Evolutionary conservation across 192 early-diverging fungal species (phyloP).

Genomic region (Jimgerdemannia flammicorona): DNA sequence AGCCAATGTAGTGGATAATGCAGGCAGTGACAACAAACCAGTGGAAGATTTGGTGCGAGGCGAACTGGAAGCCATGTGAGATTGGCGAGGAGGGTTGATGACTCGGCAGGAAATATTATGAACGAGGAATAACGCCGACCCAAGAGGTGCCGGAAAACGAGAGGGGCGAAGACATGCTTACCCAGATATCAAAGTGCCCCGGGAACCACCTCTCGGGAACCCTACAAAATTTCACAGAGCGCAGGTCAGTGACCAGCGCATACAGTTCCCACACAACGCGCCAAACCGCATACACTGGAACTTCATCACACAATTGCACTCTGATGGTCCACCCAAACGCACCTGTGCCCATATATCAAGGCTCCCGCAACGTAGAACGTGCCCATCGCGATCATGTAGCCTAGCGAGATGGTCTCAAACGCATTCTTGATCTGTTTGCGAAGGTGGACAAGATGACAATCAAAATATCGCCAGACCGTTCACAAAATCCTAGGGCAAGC

Average conservation of each 20-base stretch:
- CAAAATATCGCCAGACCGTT: no score
- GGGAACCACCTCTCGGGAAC: conserved; percentile 87
- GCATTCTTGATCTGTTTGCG: no score
- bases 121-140: no score
- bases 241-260: no score
- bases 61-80: not conserved
- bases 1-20: conserved; percentile 3
- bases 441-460: no score
- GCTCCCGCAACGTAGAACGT: conserved; percentile 78
- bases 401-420: conserved; percentile 51
- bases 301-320: no score
- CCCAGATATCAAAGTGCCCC: conserved; percentile 77
- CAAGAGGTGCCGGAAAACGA: no score
- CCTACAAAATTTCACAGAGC: conserved; percentile 16
- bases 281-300: no score
- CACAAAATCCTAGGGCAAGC: no score
- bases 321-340: no score
- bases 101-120: not conserved
- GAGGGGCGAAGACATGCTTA: conserved; percentile 32
- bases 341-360: conserved; percentile 68
- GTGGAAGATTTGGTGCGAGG: conserved; percentile 12
- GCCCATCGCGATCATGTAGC: conserved; percentile 70
- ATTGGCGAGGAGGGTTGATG: not conserved
- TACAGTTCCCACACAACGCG: no score
- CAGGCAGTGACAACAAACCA: conserved; percentile 7